phyloP scores from a whole-genome alignment of 2,329 filamentous ascomycete genomes.

The Verticillium albo-atrum region DNA sequence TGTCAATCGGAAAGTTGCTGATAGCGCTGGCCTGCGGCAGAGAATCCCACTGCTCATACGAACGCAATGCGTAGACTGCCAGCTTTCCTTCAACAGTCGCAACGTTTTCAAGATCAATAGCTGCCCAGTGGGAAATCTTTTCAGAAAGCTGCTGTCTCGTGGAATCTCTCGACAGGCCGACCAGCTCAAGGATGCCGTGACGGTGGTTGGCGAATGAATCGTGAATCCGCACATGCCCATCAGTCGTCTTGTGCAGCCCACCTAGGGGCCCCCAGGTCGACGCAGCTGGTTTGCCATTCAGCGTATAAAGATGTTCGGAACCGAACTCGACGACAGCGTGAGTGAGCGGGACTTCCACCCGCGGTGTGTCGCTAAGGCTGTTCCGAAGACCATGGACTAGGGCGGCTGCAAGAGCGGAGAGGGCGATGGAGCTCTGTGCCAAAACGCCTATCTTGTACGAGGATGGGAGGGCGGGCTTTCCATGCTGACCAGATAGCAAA shows the following conservation, averaged over 20 bases:
- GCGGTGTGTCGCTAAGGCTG: slow-evolving; percentile 19
- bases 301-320: slow-evolving; percentile 43
- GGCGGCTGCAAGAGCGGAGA: slow-evolving; percentile 45
- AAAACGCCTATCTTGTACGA: slow-evolving; percentile 51
- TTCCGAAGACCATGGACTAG: slow-evolving; percentile 34
- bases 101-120: background rate
- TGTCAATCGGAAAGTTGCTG: slow-evolving; percentile 37
- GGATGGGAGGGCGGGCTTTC: slow-evolving; percentile 31
- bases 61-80: slow-evolving; percentile 45
- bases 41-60: slow-evolving; percentile 45
- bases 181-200: slow-evolving; percentile 33
- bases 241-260: slow-evolving; percentile 44
- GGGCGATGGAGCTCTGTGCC: slow-evolving; percentile 45
- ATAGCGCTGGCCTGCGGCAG: slow-evolving; percentile 40
- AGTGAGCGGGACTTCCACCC: slow-evolving; percentile 35
- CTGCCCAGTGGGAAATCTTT: slow-evolving; percentile 25
- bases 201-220: slow-evolving; percentile 49
- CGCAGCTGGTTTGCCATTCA: slow-evolving; percentile 30
- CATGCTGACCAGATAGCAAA: background rate
- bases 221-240: slow-evolving; percentile 51
- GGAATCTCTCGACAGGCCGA: slow-evolving; percentile 30
- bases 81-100: slow-evolving; percentile 22
- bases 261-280: slow-evolving; percentile 39
- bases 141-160: slow-evolving; percentile 31
- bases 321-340: slow-evolving; percentile 49